A percentile compares a stretch with the other conserved stretches of the same genome.
phyloP scores from a whole-genome alignment of 371 early-diverging fungal genomes.

The Funneliformis caledonium region DNA sequence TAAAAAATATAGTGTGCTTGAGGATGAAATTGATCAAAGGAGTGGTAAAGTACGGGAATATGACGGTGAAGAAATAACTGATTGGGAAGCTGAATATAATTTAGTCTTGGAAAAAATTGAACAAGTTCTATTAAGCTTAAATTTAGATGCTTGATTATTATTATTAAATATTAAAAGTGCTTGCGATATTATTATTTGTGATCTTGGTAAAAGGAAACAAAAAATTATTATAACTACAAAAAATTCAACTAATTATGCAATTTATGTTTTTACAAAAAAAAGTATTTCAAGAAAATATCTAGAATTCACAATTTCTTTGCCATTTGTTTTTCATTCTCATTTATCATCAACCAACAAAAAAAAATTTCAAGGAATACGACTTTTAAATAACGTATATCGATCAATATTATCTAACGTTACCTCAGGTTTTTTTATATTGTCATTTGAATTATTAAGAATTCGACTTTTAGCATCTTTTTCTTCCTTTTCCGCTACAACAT shows the following conservation, averaged over 20 bases:
- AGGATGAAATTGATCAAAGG: background rate
- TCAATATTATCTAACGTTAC: constrained; percentile 85
- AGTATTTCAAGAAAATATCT: too few species aligned
- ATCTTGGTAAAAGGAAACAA: too few species aligned
- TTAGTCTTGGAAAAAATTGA: constrained; percentile 13
- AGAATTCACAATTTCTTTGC: too few species aligned
- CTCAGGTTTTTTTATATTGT: constrained; percentile 47
- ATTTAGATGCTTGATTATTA: constrained; percentile 20
- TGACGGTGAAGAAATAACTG: background rate
- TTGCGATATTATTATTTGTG: too few species aligned
- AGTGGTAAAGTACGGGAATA: background rate
- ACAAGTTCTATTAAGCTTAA: background rate
- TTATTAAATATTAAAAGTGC: too few species aligned
- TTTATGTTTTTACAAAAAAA: too few species aligned
- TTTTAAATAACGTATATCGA: constrained; percentile 89
- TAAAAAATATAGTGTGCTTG: constrained; percentile 1
- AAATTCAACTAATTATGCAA: too few species aligned
- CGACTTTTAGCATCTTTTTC: constrained; percentile 44
- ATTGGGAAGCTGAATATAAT: constrained; percentile 1
- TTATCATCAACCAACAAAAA: background rate
- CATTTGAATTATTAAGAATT: constrained; percentile 51
- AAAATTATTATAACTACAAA: too few species aligned
- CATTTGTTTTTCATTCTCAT: too few species aligned
- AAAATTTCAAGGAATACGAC: constrained; percentile 73
- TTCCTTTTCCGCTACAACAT: constrained; percentile 62